Conservation (phyloP, 176 grass and related monocot genomes). For the Hordeum marinum region DNA sequence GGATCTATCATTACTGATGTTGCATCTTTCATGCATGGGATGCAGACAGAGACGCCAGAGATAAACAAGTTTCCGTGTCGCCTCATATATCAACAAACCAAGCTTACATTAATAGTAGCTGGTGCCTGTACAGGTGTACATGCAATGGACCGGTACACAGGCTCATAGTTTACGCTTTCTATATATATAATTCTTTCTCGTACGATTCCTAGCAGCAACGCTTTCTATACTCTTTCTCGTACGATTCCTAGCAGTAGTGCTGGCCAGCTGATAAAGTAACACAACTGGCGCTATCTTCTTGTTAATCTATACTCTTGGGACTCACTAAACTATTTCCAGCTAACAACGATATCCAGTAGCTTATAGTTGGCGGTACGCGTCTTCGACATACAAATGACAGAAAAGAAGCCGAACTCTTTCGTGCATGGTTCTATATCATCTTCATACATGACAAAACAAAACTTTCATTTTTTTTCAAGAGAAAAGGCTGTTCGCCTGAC, state of each 20-base stretch:
- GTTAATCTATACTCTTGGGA: background rate
- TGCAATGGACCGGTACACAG: background rate
- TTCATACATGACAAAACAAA: no score
- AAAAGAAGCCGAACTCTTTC: background rate
- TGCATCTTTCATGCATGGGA: no score
- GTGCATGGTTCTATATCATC: no score
- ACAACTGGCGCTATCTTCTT: background rate
- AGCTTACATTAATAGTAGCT: background rate
- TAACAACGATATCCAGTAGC: background rate
- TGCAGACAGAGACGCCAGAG: background rate
- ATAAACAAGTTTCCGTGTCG: background rate
- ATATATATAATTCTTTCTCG: no score
- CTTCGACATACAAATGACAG: background rate
- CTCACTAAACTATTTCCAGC: background rate
- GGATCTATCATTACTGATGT: background rate
- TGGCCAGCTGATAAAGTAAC: background rate
- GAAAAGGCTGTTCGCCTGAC: no score
- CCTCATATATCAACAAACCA: background rate
- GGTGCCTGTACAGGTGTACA: background rate
- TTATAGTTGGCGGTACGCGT: background rate
- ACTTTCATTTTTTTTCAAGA: no score
- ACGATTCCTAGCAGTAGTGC: background rate
- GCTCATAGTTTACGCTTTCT: background rate
- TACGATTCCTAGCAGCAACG: no score
- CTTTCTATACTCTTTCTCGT: constrained; percentile 1